These are phyloP conservation scores for Lathyrus tuberosus DNA, from an alignment of 306 rosid species.

Conservation along the genomic window DNA sequence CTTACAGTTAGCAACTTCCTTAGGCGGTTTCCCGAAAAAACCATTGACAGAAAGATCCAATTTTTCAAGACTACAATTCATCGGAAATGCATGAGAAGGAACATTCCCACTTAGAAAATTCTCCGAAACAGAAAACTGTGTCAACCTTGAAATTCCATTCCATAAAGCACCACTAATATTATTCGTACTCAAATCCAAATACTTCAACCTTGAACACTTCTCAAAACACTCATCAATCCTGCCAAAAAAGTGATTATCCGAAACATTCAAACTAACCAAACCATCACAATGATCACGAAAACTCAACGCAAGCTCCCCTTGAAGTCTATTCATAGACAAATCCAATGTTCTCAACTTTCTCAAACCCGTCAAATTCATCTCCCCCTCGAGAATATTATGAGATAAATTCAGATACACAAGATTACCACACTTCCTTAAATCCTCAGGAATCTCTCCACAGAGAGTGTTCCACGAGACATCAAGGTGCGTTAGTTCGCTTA, in stretches of 20 bases:
- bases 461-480: slow-evolving; percentile 77
- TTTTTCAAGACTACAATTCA: slow-evolving; percentile 54
- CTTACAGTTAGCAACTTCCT: slow-evolving; percentile 62
- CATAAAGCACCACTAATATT: slow-evolving; percentile 57
- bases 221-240: slow-evolving; percentile 56
- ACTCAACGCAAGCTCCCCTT: slow-evolving; percentile 53
- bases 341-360: slow-evolving; percentile 58
- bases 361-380: slow-evolving; percentile 63
- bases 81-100: slow-evolving; percentile 46
- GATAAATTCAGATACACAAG: slow-evolving; percentile 74
- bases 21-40: slow-evolving; percentile 56
- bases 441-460: slow-evolving; percentile 54
- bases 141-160: slow-evolving; percentile 64
- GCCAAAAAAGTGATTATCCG: slow-evolving; percentile 65
- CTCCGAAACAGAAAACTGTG: slow-evolving; percentile 64
- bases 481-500: slow-evolving; percentile 66
- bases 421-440: slow-evolving; percentile 56
- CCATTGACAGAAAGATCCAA: slow-evolving; percentile 68
- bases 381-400: slow-evolving; percentile 58
- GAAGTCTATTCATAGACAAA: slow-evolving; percentile 62
- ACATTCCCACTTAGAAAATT: slow-evolving; percentile 59
- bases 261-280: slow-evolving; percentile 64
- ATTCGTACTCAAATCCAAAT: slow-evolving; percentile 79
- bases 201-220: slow-evolving; percentile 57
- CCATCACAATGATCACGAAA: slow-evolving; percentile 66